Evolutionary conservation across 768 basidiomycete species (phyloP).

Genomic region (Russula abietina): DNA sequence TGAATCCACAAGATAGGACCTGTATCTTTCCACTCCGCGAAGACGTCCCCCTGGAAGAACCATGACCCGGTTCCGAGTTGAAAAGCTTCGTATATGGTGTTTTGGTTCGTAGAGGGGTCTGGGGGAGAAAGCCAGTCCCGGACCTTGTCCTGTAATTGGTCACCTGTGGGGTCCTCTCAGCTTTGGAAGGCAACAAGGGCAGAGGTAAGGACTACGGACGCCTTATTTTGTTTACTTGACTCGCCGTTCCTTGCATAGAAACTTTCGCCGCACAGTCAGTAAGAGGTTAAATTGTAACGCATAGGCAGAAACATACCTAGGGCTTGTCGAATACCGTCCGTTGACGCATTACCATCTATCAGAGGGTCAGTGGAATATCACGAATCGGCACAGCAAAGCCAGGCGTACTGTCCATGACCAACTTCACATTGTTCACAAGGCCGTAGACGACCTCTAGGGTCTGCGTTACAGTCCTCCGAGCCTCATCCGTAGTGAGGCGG

Average conservation of each 20-base stretch:
- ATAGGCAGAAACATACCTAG: background rate
- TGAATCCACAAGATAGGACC: conserved; percentile 13
- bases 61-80: background rate
- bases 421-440: conserved; percentile 9
- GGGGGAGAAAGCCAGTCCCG: conserved; percentile 4
- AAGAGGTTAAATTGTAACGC: background rate
- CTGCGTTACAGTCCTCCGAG: conserved; percentile 1
- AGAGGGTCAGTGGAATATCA: background rate
- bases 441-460: conserved; percentile 6
- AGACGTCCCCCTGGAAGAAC: background rate
- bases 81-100: background rate
- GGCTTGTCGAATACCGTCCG: background rate
- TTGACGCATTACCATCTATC: background rate
- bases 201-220: background rate
- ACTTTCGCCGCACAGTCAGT: background rate
- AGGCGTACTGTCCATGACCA: conserved; percentile 9
- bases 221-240: background rate
- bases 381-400: background rate
- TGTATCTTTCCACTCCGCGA: conserved; percentile 2
- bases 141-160: background rate
- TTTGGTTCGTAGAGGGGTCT: conserved; percentile 1
- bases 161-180: background rate
- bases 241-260: conserved; percentile 1
- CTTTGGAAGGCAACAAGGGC: background rate
- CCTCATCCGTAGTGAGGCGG: conserved; percentile 12